phyloP scores from a whole-genome alignment of 306 rosid genomes.

The Vigna unguiculata region DNA sequence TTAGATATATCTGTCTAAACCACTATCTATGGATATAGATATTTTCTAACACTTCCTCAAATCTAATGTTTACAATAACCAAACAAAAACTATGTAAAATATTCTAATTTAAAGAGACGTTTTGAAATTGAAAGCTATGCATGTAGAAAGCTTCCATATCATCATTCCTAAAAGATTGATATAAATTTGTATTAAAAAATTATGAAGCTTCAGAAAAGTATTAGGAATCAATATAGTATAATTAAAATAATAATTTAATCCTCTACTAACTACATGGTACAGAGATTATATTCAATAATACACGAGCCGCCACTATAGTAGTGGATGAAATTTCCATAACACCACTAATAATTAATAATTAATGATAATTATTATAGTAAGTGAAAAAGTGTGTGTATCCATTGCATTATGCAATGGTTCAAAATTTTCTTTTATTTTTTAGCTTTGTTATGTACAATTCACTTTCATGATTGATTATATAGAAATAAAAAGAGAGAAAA shows the following conservation, averaged over 20 bases:
- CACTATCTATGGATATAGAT: too few species aligned
- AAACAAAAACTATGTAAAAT: too few species aligned
- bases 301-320: not conserved
- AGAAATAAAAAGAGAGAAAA: not conserved
- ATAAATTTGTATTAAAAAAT: too few species aligned
- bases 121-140: too few species aligned
- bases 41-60: too few species aligned
- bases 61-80: not conserved
- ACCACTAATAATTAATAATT: too few species aligned
- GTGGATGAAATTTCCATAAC: not conserved
- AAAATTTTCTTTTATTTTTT: slow-evolving; percentile 26
- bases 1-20: too few species aligned
- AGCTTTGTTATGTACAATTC: slow-evolving; percentile 49
- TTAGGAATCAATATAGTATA: not conserved
- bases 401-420: not conserved
- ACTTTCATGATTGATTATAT: slow-evolving; percentile 11
- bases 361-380: not conserved
- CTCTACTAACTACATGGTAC: not conserved
- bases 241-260: not conserved
- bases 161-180: too few species aligned
- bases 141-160: too few species aligned
- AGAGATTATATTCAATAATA: not conserved
- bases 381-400: not conserved
- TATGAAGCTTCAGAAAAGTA: not conserved
- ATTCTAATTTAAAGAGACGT: too few species aligned